Base-by-base conservation (phyloP, 2,329 filamentous ascomycete species). In the Penicillium sp. region DNA sequence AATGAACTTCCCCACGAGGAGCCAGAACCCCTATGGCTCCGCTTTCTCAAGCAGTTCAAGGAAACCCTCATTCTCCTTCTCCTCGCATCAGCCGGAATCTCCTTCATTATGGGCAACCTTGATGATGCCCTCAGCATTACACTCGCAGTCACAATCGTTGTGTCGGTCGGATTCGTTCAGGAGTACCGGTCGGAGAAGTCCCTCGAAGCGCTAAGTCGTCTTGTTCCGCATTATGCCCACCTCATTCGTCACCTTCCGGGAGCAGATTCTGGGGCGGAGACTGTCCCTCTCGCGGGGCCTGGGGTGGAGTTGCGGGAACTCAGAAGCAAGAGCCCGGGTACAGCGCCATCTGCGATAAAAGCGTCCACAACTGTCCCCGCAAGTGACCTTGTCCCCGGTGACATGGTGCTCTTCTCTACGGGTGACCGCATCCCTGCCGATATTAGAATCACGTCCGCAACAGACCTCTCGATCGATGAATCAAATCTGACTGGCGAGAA, bases 181-280 rank as follows among this genome's bases (percentile, higher is more conserved):
- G 93, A 98, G 72, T 98, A 98, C 69, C 81, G 93, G 51, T 97
- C 93, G 6, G 93, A 98, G 68, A 95, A 98, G 72, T 97, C 92
- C 2, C 83, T 98, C 58, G 93, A 98, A 71, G 93, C 93, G 18
- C 76, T 98, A 59, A 96, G 88, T 65, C 89, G 93, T 62, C 76
- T 98, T 24, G 92, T 98, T 0, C 95, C 93, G 25, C 95, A 97
- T 68, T 89, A 91, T 67, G 93, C 95, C 27, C 91, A 98, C 72
- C 78, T 97, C n/a, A 89, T 98, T 52, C 85, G 95, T 54, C 78
- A 79, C 44, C 52, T 70, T 7, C 65, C 67, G 24, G 50, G 62
- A 7, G 47, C 44, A 18, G 59, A 59, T 39, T 46, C 46, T n/a
- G 50, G 50, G 20, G 60, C 58, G 24, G 58, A 62, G n/a, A 57